Evolutionary conservation across 306 rosid species (phyloP).

Genomic region (Calophaca sinica): DNA sequence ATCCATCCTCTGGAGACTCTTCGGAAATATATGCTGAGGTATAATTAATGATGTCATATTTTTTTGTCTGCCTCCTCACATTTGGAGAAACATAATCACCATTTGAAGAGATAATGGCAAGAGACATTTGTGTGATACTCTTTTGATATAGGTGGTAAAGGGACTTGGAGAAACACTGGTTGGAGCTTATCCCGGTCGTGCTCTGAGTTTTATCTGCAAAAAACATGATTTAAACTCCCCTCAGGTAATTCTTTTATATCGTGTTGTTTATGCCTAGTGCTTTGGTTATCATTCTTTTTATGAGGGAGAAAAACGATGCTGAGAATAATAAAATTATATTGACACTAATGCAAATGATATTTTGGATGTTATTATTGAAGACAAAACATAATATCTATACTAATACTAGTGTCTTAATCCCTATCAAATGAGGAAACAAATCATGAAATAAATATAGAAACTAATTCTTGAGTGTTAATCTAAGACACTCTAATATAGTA

Average conservation of each 20-base stretch:
- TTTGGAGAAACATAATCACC: slow-evolving; percentile 33
- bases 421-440: slow-evolving; percentile 2
- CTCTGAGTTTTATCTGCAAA: slow-evolving; percentile 91
- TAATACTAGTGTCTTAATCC: slow-evolving; percentile 9
- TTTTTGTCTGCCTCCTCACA: slow-evolving; percentile 26
- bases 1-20: slow-evolving; percentile 95
- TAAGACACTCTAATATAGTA: background rate
- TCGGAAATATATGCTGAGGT: slow-evolving; percentile 99
- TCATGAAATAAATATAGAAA: background rate
- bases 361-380: background rate
- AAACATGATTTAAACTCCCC: slow-evolving; percentile 82
- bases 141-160: slow-evolving; percentile 78
- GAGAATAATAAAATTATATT: background rate
- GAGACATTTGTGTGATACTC: slow-evolving; percentile 13
- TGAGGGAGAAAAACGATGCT: background rate
- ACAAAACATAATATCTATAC: background rate
- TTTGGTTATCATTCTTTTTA: slow-evolving; percentile 26
- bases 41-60: slow-evolving; percentile 43
- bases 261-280: slow-evolving; percentile 14
- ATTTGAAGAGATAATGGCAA: slow-evolving; percentile 24
- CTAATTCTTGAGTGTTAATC: background rate
- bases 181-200: slow-evolving; percentile 99
- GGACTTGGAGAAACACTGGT: slow-evolving; percentile 99
- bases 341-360: background rate
- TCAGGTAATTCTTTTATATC: slow-evolving; percentile 58